phyloP scores from a whole-genome alignment of 495 filamentous ascomycete genomes.

The Pyronema omphalodes region DNA sequence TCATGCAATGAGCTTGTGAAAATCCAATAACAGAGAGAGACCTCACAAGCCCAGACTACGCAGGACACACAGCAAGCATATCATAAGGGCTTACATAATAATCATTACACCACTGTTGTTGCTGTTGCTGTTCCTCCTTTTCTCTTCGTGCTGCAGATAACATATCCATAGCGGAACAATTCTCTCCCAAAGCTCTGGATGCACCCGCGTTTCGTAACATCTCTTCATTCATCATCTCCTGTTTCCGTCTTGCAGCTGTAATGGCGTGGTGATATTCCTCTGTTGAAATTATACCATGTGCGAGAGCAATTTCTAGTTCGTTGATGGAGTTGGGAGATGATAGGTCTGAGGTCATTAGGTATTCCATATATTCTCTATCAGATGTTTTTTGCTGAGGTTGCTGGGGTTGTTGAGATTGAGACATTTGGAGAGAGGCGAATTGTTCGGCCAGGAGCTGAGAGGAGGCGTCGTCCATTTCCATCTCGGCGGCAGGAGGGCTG shows the following conservation, averaged over 20 bases:
- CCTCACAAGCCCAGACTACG: no score
- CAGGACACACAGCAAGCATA: no score
- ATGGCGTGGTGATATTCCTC: constrained; percentile 10
- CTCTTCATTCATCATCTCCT: not conserved
- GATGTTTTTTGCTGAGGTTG: constrained; percentile 4
- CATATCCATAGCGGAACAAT: constrained; percentile 13
- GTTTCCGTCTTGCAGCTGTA: not conserved
- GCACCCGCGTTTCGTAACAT: not conserved
- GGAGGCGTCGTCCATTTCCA: constrained; percentile 1
- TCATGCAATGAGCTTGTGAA: not conserved
- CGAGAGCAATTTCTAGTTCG: constrained; percentile 19
- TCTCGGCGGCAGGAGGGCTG: constrained; percentile 4
- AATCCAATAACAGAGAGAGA: not conserved
- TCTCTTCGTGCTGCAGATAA: constrained; percentile 3
- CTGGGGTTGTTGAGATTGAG: not conserved
- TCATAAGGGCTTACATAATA: constrained; percentile 11
- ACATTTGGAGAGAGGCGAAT: not conserved
- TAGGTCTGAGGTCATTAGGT: constrained; percentile 17
- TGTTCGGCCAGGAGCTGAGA: not conserved
- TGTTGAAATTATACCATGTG: constrained; percentile 15
- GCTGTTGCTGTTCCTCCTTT: constrained; percentile 7
- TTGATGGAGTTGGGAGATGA: constrained; percentile 11
- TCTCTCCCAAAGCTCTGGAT: constrained; percentile 8
- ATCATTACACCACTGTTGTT: constrained; percentile 17
- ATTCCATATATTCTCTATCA: constrained; percentile 13